Base-by-base conservation (phyloP, 1,139 yeast genomes). In the Hyphopichia fennica region DNA sequence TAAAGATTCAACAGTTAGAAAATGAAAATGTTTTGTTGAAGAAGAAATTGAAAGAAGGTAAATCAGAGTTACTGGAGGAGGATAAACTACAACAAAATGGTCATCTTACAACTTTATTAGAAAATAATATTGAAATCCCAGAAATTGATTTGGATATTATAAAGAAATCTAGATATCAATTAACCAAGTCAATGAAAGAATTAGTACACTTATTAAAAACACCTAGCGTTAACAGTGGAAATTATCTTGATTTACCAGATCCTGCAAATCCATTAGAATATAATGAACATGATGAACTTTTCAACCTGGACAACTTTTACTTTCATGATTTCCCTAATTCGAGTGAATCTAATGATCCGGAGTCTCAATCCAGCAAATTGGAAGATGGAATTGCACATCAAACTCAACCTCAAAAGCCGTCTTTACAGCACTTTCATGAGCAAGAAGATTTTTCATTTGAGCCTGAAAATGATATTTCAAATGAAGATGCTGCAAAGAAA, bases 181-280 rank as follows among this genome's bases (percentile, higher is more conserved):
- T 74, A 41, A 64, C 72, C 13, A 59, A 63, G 37, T 66, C 75
- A 18, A 72, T 73, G 69, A 65, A 60, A 43, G 78, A 74, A 44
- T 69, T 74, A 8, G 62, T 71, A 17, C 62, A 65, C 35, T 57
- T 74, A 38, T 58, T 74, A 35, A 66, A 67, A 47, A 64, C 72
- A 6, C 78, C 77, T 1, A 45, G 58, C 2, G 58, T 56, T 37
- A 45, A 56, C 40, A 45, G 45, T 41, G 42, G 45, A 18, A 54
- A 58, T 36, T 53, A 53, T 32, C 46, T 63, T 38, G 53, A 57
- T 17, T 45, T 63, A 8, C 67, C 53, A n/a, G 56, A 53, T 37
- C 49, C 49, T 1, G 35, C 42, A 16, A 42, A 41, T 16, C 18
- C 39, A 2, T 4, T 18, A 1, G 38, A 29, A 10, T 44, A 43